Evolutionary conservation across 768 basidiomycete species (phyloP).

Genomic region (Suillus decipiens): DNA sequence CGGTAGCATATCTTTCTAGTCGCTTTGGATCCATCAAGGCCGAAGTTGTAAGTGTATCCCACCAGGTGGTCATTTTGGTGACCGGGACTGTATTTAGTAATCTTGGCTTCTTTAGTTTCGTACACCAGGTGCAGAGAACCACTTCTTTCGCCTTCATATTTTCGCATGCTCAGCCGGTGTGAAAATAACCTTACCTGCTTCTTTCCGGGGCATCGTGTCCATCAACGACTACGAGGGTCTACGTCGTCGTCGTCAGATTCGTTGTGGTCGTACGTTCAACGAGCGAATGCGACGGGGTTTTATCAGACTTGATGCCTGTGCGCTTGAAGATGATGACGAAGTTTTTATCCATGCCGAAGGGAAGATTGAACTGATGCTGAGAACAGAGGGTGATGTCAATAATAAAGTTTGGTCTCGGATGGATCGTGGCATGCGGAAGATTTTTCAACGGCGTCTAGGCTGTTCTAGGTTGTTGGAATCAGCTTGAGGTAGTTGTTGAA

Average conservation of each 20-base stretch:
- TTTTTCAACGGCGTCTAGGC: slow-evolving; percentile 17
- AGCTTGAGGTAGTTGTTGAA: background rate
- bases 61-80: slow-evolving; percentile 1
- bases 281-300: slow-evolving; percentile 24
- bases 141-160: slow-evolving; percentile 32
- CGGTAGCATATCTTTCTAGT: slow-evolving; percentile 33
- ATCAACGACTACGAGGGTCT: slow-evolving; percentile 21
- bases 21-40: slow-evolving; percentile 26
- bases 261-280: slow-evolving; percentile 27
- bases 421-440: slow-evolving; percentile 31
- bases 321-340: slow-evolving; percentile 31
- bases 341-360: slow-evolving; percentile 32
- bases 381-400: slow-evolving; percentile 12
- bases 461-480: background rate
- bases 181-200: slow-evolving; percentile 28
- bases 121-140: slow-evolving; percentile 26
- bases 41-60: slow-evolving; percentile 26
- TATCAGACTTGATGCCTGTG: slow-evolving; percentile 22
- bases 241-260: slow-evolving; percentile 15
- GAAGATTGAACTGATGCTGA: slow-evolving; percentile 23
- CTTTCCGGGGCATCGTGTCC: slow-evolving; percentile 31
- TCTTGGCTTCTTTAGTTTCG: slow-evolving; percentile 21
- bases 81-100: slow-evolving; percentile 9
- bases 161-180: slow-evolving; percentile 31
- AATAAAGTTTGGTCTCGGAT: slow-evolving; percentile 23